Evolutionary conservation across 2,329 filamentous ascomycete genomes (phyloP), one percentile per base, ranked within the genome.

Genomic region (Alternaria gansuensis): DNA sequence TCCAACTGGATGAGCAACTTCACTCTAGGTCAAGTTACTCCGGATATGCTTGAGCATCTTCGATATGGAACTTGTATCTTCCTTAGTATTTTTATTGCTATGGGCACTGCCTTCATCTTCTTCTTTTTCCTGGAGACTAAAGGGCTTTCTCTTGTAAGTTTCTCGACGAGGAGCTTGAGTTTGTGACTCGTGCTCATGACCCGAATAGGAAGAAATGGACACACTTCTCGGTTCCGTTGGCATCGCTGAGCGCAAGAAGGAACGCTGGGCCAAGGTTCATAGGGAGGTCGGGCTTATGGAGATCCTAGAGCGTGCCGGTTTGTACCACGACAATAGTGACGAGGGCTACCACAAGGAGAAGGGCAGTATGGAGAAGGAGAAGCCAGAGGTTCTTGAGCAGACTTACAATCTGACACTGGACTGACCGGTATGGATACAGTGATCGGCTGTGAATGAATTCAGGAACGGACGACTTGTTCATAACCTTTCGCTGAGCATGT

Each of bases 231-330:
- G 87, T n/a, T 86, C 84, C 4, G 84, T 87, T 62, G 88, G 89
- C 13, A 83, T 85, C 1, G 88, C 88, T 0, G 82, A 85, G 51
- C 87, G 87, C 3, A 89, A 92, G 67, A 82, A 84, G 45, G 87
- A 90, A 75, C 84, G 89, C 21, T 91, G 91, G 87, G 83, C 83
- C 8, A 86, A 89, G 74, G 90, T 92, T 67, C 88, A 91, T 71
- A 78, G 80, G 33, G 88, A 91, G 67, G 87, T 92, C 64, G 90
- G 90, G 0, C 79, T 92, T 52, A 77, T 80, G 7, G 70, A 79
- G 26, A 46, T 76, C 26, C 48, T 75, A 0, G 59, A 36, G 5
- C 55, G 68, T 9, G 46, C 65, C 21, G 69, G 67, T 13, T 49
- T 70, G 4, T 50, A 58, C 24, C 48, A 65, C 31, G 52, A 54